Percentiles rank a stretch among this genome's conserved stretches.
These are phyloP conservation scores for Myriosclerotinia scirpicola DNA, from an alignment of 2,329 filamentous ascomycete genomes.

Conservation along the genomic window DNA sequence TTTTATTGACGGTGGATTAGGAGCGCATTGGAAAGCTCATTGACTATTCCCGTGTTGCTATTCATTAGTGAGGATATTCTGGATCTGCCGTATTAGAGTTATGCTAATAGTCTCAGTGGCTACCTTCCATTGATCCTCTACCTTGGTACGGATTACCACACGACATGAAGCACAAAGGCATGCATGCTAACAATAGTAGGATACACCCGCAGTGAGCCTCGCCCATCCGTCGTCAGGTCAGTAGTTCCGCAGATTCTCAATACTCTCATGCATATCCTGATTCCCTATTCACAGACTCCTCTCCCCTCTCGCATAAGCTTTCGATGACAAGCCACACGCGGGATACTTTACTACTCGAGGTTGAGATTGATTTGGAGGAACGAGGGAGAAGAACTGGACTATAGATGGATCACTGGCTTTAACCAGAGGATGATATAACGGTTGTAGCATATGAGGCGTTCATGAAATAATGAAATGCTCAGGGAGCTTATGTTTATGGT, in stretches of 20 bases:
- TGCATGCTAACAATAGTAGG: slow-evolving; percentile 51
- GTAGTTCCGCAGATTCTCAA: slow-evolving; percentile 27
- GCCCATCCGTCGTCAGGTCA: slow-evolving; percentile 75
- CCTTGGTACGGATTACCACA: slow-evolving; percentile 63
- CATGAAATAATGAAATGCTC: slow-evolving; percentile 26
- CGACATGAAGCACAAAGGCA: slow-evolving; percentile 9
- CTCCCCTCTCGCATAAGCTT: slow-evolving; percentile 60
- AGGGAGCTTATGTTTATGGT: slow-evolving; percentile 22
- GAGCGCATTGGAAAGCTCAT: slow-evolving; percentile 98
- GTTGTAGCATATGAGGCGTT: slow-evolving; percentile 39
- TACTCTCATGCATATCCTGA: slow-evolving; percentile 24
- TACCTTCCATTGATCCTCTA: slow-evolving; percentile 97
- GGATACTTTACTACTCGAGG: slow-evolving; percentile 6
- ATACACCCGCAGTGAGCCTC: slow-evolving; percentile 91
- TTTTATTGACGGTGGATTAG: slow-evolving; percentile 49
- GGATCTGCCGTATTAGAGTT: not conserved
- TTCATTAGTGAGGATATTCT: slow-evolving; percentile 76
- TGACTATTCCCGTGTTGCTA: slow-evolving; percentile 86
- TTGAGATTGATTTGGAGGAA: not conserved
- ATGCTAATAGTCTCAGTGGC: slow-evolving; percentile 61
- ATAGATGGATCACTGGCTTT: not conserved
- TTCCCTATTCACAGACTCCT: slow-evolving; percentile 51
- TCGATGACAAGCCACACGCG: slow-evolving; percentile 15
- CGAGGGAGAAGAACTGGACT: not conserved
- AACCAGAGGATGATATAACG: slow-evolving; percentile 10